Conservation (phyloP, 192 early-diverging fungal genomes). For the Linnemannia schmuckeri region DNA sequence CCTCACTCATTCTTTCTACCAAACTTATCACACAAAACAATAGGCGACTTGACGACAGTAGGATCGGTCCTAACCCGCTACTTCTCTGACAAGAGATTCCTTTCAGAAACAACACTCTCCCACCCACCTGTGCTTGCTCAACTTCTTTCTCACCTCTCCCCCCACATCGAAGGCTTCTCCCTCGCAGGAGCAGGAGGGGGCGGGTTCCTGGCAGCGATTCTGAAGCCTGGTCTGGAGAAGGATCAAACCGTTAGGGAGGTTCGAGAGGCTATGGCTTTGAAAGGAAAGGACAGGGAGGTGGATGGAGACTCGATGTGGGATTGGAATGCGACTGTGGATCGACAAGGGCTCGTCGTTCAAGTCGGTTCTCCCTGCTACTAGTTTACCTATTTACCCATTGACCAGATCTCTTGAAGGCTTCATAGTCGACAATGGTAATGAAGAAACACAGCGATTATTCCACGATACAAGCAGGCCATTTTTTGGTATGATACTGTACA, state of each 20-base stretch:
- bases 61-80: constrained; percentile 31
- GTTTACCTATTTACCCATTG: neutral
- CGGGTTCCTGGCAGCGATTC: constrained; percentile 31
- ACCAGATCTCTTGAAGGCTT: neutral
- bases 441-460: neutral
- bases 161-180: constrained; percentile 31
- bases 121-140: constrained; percentile 19
- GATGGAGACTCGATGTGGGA: constrained; percentile 23
- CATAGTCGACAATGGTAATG: neutral
- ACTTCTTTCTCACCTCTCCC: constrained; percentile 10
- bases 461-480: neutral
- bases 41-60: constrained; percentile 4
- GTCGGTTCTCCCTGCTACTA: constrained; percentile 13
- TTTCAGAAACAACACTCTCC: constrained; percentile 30
- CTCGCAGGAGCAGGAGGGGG: constrained; percentile 49
- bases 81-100: constrained; percentile 27
- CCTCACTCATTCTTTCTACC: neutral
- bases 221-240: constrained; percentile 10
- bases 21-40: neutral
- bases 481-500: neutral
- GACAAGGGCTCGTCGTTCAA: constrained; percentile 16
- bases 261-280: neutral
- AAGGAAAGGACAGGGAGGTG: neutral
- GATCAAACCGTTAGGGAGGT: neutral
- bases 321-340: constrained; percentile 26